Percentiles rank a stretch among this genome's conserved stretches.
Conservation (phyloP, 805 yeast genomes). For the Brettanomyces sp. region DNA sequence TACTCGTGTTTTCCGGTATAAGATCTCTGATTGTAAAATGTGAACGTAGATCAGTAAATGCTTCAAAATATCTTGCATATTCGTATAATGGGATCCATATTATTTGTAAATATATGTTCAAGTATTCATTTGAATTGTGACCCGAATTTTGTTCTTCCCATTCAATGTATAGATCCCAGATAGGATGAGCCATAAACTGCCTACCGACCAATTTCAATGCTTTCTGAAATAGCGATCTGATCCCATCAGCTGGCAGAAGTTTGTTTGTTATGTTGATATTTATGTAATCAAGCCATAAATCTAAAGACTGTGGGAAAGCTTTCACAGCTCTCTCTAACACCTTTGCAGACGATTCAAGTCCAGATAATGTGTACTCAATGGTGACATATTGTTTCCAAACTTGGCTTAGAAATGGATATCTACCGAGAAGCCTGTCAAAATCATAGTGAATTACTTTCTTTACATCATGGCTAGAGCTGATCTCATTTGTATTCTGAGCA, state of each 20-base stretch:
- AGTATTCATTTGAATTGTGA: slow-evolving; percentile 27
- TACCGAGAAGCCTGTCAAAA: slow-evolving; percentile 33
- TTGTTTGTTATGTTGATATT: slow-evolving; percentile 38
- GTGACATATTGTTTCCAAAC: slow-evolving; percentile 59
- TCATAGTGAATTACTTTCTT: slow-evolving; percentile 16
- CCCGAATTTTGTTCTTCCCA: slow-evolving; percentile 37
- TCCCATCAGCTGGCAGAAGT: slow-evolving; percentile 20
- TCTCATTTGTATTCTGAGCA: slow-evolving; percentile 10
- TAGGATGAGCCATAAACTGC: slow-evolving; percentile 66
- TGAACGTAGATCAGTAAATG: slow-evolving; percentile 31
- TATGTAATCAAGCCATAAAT: slow-evolving; percentile 60
- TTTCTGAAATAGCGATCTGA: slow-evolving; percentile 35
- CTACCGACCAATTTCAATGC: slow-evolving; percentile 49
- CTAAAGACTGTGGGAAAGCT: slow-evolving; percentile 49
- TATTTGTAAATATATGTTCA: slow-evolving; percentile 34
- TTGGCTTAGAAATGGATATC: slow-evolving; percentile 49
- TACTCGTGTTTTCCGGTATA: slow-evolving; percentile 20
- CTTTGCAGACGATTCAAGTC: slow-evolving; percentile 39
- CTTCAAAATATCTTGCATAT: slow-evolving; percentile 66
- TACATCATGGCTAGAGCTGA: slow-evolving; percentile 10
- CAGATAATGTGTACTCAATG: slow-evolving; percentile 46
- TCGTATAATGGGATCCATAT: slow-evolving; percentile 70
- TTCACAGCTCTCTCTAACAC: slow-evolving; percentile 36
- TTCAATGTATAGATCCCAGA: slow-evolving; percentile 75
- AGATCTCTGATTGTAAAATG: slow-evolving; percentile 25